These are phyloP conservation scores for Amaranthus tricolor DNA, from an alignment of 179 eudicot genomes.

Conservation along the genomic window DNA sequence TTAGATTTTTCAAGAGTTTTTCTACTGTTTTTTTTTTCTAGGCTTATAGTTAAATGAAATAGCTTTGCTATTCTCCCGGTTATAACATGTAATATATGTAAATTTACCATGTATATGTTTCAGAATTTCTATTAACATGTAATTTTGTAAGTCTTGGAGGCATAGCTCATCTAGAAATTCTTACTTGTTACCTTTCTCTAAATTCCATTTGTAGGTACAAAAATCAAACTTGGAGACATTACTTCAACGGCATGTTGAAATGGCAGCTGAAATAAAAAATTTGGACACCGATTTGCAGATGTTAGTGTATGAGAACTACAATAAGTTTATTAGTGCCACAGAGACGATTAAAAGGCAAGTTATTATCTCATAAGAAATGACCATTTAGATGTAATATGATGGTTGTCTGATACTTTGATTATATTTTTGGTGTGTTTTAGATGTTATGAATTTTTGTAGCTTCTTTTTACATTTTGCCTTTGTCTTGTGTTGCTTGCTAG, in stretches of 20 bases:
- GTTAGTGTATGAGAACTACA: constrained; percentile 97
- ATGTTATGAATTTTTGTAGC: not conserved
- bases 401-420: not conserved
- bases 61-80: not conserved
- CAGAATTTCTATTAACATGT: not conserved
- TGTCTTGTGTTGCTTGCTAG: constrained; percentile 4
- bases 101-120: not conserved
- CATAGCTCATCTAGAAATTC: constrained; percentile 1
- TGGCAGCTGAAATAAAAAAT: constrained; percentile 99
- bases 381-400: not conserved
- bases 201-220: constrained; percentile 53
- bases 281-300: constrained; percentile 98
- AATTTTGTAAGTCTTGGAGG: not conserved
- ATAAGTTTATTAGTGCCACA: constrained; percentile 97
- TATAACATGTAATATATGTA: not conserved
- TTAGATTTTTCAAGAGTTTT: not conserved
- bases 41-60: not conserved
- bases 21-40: not conserved
- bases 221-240: constrained; percentile 82
- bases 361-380: constrained; percentile 5
- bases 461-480: constrained; percentile 1
- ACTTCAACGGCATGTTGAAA: constrained; percentile 94
- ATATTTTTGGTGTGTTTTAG: not conserved
- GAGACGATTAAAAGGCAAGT: constrained; percentile 89
- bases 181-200: constrained; percentile 10